These are phyloP conservation scores for Ampelomyces quisqualis DNA, from an alignment of 2,329 filamentous ascomycete species.

Conservation along the genomic window DNA sequence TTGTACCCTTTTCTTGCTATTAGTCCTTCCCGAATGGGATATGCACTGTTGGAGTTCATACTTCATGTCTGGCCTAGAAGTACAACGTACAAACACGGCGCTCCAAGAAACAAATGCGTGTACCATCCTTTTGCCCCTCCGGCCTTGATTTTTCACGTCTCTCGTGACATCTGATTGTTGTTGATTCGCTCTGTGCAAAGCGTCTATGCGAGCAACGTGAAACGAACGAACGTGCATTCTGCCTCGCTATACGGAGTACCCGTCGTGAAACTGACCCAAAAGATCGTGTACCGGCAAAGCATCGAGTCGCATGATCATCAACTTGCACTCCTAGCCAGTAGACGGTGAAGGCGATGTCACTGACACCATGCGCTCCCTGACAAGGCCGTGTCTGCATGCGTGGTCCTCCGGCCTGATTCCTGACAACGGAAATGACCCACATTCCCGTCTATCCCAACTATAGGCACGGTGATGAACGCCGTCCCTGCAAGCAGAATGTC, in stretches of 20 bases:
- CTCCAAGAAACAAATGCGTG: slow-evolving; percentile 32
- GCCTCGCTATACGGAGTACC: slow-evolving; percentile 5
- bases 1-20: slow-evolving; percentile 7
- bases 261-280: neutral
- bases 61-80: slow-evolving; percentile 23
- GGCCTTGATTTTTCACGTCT: neutral
- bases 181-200: slow-evolving; percentile 1
- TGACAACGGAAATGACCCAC: no score
- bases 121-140: neutral
- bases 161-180: neutral
- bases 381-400: no score
- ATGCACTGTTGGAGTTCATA: slow-evolving; percentile 15
- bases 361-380: no score
- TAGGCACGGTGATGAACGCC: no score
- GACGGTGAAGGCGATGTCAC: no score
- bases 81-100: slow-evolving; percentile 31
- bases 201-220: slow-evolving; percentile 28
- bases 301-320: slow-evolving; percentile 12
- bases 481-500: neutral
- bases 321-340: no score
- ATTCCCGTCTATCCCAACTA: no score
- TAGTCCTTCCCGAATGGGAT: slow-evolving; percentile 6
- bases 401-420: no score
- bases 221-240: slow-evolving; percentile 24
- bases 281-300: slow-evolving; percentile 8